These are phyloP conservation scores for Brasenia schreberi DNA, from an alignment of 164 flowering plant genomes.

Conservation along the genomic window DNA sequence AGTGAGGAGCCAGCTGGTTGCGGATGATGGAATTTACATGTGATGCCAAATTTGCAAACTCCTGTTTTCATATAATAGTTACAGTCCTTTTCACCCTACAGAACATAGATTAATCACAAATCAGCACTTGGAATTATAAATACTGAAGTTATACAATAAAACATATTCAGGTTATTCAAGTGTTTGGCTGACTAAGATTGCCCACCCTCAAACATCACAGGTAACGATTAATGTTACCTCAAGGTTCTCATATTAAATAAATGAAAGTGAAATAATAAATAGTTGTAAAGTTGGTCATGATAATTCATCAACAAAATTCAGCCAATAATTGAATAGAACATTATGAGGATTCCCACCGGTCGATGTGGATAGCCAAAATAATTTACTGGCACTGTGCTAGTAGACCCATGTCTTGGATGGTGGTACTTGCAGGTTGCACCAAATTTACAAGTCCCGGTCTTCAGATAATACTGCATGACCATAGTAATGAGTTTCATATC, in stretches of 20 bases:
- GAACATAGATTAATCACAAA: background rate
- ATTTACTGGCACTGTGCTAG: constrained; percentile 48
- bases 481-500: background rate
- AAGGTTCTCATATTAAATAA: background rate
- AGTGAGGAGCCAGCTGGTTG: constrained; percentile 35
- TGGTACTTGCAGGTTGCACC: constrained; percentile 93
- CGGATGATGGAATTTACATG: constrained; percentile 96
- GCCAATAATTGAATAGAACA: background rate
- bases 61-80: constrained; percentile 81
- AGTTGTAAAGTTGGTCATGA: background rate
- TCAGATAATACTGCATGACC: constrained; percentile 62
- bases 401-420: constrained; percentile 67
- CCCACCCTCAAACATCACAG: background rate
- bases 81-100: constrained; percentile 91
- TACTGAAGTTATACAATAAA: background rate
- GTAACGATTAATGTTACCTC: background rate
- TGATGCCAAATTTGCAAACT: constrained; percentile 79
- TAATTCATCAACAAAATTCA: background rate
- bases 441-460: constrained; percentile 86
- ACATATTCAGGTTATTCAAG: background rate
- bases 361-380: constrained; percentile 76
- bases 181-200: background rate
- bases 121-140: background rate
- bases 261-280: background rate
- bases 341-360: constrained; percentile 40